phyloP scores from a whole-genome alignment of 805 yeast genomes.

The Pichia nakasei region DNA sequence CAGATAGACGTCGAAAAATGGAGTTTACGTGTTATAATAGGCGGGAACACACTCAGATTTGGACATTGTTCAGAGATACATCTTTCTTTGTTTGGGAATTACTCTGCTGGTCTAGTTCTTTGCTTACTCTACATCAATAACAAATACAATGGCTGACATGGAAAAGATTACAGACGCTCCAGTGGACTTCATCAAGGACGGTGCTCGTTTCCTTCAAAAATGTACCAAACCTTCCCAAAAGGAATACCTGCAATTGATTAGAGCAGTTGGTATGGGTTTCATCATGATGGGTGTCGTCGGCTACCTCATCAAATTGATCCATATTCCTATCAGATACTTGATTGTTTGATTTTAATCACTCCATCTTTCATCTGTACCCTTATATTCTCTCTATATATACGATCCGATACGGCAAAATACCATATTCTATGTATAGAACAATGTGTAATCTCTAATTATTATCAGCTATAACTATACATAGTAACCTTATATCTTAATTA shows the following conservation, averaged over 20 bases:
- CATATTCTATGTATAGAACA: no score
- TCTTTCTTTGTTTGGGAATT: no score
- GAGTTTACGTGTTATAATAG: no score
- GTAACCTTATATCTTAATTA: no score
- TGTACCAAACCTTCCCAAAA: slow-evolving; percentile 89
- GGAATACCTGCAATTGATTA: slow-evolving; percentile 81
- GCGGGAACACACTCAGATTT: no score
- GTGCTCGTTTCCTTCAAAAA: slow-evolving; percentile 76
- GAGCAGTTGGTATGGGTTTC: slow-evolving; percentile 96
- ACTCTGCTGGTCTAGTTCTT: not conserved
- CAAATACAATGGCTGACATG: slow-evolving; percentile 29
- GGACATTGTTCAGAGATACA: no score
- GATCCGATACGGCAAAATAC: no score
- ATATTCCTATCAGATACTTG: slow-evolving; percentile 92
- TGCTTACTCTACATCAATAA: no score
- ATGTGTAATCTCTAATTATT: no score
- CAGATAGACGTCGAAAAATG: no score
- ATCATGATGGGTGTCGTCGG: slow-evolving; percentile 98
- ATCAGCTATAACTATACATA: no score
- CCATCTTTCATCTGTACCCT: not conserved
- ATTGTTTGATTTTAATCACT: slow-evolving; percentile 51
- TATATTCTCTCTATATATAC: no score
- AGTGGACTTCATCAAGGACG: slow-evolving; percentile 84
- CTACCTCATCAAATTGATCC: slow-evolving; percentile 85
- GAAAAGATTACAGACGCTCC: slow-evolving; percentile 83